Conservation (phyloP, 345 rosid species). For the Gossypium bickii region DNA sequence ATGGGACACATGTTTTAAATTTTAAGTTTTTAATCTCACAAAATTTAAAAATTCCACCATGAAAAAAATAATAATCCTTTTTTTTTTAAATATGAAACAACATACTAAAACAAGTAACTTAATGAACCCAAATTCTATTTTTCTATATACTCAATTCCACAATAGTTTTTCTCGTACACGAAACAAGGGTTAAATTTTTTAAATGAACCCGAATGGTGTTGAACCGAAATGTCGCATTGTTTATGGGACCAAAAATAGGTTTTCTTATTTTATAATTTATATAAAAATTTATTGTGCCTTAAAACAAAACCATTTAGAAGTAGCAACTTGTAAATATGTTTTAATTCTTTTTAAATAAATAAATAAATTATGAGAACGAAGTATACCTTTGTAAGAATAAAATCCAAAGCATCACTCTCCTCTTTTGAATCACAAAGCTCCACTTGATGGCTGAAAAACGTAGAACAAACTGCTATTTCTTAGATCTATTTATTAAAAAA, state of each 20-base stretch:
- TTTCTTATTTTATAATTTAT: background rate
- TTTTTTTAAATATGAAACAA: background rate
- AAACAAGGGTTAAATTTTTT: background rate
- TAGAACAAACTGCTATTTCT: background rate
- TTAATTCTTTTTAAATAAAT: too few species aligned
- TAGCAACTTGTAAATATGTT: background rate
- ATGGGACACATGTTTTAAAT: too few species aligned
- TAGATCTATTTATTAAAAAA: background rate
- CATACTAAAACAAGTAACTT: background rate
- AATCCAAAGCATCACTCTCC: slow-evolving; percentile 61
- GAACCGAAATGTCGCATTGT: background rate
- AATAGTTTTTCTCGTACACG: background rate
- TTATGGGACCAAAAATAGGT: background rate
- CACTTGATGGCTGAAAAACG: slow-evolving; percentile 56
- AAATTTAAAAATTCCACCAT: too few species aligned
- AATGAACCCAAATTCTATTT: background rate
- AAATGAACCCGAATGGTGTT: background rate
- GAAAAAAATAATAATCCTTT: background rate
- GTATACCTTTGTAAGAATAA: slow-evolving; percentile 66
- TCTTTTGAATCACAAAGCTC: slow-evolving; percentile 55
- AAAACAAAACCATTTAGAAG: background rate
- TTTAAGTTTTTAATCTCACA: background rate
- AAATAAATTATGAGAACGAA: background rate
- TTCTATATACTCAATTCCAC: background rate
- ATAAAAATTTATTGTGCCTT: background rate